These are phyloP conservation scores for Suillus fuscotomentosus DNA, from an alignment of 768 basidiomycete genomes.

Conservation along the genomic window DNA sequence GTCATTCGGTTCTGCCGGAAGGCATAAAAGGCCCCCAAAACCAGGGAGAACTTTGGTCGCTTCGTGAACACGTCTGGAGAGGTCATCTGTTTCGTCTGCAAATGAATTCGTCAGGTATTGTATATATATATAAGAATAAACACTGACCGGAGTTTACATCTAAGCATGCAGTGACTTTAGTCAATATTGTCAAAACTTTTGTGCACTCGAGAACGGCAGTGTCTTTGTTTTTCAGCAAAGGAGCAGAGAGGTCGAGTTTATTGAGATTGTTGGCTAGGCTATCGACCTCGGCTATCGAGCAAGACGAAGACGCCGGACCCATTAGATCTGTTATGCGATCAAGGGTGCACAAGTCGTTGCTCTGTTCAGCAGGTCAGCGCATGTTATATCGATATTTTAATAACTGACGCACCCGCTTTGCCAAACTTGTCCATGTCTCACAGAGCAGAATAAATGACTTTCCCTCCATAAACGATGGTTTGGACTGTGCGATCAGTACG, in stretches of 20 bases:
- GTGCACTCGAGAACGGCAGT: constrained; percentile 34
- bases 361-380: constrained; percentile 29
- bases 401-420: constrained; percentile 50
- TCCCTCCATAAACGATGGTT: constrained; percentile 46
- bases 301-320: constrained; percentile 11
- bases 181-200: constrained; percentile 40
- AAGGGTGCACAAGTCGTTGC: constrained; percentile 44
- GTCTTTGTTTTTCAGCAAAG: constrained; percentile 7
- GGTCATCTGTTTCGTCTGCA: constrained; percentile 11
- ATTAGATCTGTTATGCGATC: constrained; percentile 47
- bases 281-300: constrained; percentile 16
- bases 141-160: constrained; percentile 7
- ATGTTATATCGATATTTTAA: background rate
- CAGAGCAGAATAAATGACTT: constrained; percentile 61
- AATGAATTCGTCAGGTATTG: background rate
- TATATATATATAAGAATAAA: background rate
- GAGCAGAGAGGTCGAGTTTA: constrained; percentile 11
- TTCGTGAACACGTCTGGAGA: constrained; percentile 18
- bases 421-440: constrained; percentile 70
- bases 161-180: constrained; percentile 42
- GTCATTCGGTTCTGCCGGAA: constrained; percentile 20
- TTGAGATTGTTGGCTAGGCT: constrained; percentile 15
- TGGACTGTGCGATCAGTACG: constrained; percentile 38
- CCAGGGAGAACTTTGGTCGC: constrained; percentile 17
- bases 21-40: constrained; percentile 16